Evolutionary conservation across 345 rosid genomes (phyloP).

Genomic region (Capsella bursapastoris): DNA sequence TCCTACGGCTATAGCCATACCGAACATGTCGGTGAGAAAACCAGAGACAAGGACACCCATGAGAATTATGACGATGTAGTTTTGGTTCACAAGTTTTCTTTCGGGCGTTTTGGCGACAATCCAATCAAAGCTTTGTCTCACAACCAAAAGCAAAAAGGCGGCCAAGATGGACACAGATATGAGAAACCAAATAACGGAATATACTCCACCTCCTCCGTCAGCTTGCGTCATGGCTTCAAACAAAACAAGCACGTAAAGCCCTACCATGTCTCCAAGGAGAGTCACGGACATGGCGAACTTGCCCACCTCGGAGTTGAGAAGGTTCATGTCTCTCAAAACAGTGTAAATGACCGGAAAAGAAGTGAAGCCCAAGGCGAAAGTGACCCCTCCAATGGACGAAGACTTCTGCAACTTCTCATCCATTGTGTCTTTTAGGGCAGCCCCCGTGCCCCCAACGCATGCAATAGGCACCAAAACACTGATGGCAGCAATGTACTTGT

Average conservation of each 20-base stretch:
- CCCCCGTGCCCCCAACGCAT: conserved; percentile 7
- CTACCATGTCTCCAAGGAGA: conserved; percentile 50
- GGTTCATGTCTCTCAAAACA: conserved; percentile 59
- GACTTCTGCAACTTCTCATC: conserved; percentile 24
- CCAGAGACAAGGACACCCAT: conserved; percentile 53
- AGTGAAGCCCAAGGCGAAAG: conserved; percentile 45
- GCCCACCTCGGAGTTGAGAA: conserved; percentile 69
- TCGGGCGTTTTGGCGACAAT: conserved; percentile 58
- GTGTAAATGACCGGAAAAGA: conserved; percentile 57
- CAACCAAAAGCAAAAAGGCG: conserved; percentile 39
- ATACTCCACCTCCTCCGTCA: conserved; percentile 20
- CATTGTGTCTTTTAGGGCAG: conserved; percentile 43
- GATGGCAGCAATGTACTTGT: conserved; percentile 39
- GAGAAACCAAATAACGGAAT: conserved; percentile 45
- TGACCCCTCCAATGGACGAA: conserved; percentile 48
- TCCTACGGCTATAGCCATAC: conserved; percentile 63
- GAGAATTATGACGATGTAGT: conserved; percentile 51
- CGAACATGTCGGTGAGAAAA: conserved; percentile 73
- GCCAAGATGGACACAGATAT: conserved; percentile 28
- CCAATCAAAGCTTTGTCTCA: conserved; percentile 48
- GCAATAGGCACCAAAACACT: conserved; percentile 48
- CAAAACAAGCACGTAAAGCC: conserved; percentile 31
- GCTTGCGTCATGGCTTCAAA: conserved; percentile 55
- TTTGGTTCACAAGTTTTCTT: conserved; percentile 59
- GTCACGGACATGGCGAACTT: conserved; percentile 57